These are phyloP conservation scores for Ophiostoma ulmi DNA, from an alignment of 2,329 filamentous ascomycete species.

Conservation along the genomic window DNA sequence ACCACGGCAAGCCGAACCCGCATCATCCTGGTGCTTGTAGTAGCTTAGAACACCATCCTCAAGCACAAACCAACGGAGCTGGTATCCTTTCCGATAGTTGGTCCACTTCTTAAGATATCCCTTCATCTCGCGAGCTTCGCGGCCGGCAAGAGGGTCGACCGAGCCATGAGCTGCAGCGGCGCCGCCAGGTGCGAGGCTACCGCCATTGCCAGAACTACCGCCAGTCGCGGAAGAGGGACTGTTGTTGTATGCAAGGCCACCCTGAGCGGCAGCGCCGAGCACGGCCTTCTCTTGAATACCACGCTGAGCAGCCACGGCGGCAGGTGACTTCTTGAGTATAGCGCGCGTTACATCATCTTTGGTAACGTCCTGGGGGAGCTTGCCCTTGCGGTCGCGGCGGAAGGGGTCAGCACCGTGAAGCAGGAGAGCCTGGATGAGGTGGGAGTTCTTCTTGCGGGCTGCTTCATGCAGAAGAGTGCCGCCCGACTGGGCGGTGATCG, in stretches of 20 bases:
- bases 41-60: constrained; percentile 97
- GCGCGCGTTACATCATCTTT: constrained; percentile 85
- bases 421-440: constrained; percentile 82
- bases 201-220: not conserved
- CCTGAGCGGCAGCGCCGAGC: constrained; percentile 66
- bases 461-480: constrained; percentile 92
- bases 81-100: constrained; percentile 96
- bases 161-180: not conserved
- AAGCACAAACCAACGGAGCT: constrained; percentile 93
- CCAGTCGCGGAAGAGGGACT: not conserved
- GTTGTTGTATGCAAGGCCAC: constrained; percentile 32
- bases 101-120: constrained; percentile 99
- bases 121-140: constrained; percentile 94
- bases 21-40: constrained; percentile 98
- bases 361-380: constrained; percentile 91
- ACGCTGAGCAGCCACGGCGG: constrained; percentile 86
- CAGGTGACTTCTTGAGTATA: constrained; percentile 89
- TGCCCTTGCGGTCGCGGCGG: constrained; percentile 87
- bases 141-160: constrained; percentile 59
- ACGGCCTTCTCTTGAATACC: constrained; percentile 98
- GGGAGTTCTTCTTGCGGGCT: constrained; percentile 77
- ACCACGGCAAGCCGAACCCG: constrained; percentile 89
- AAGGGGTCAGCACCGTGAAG: constrained; percentile 96
- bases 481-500: constrained; percentile 70
- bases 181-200: constrained; percentile 13